Base-by-base conservation (phyloP, 768 basidiomycete genomes). In the Vararia minispora region DNA sequence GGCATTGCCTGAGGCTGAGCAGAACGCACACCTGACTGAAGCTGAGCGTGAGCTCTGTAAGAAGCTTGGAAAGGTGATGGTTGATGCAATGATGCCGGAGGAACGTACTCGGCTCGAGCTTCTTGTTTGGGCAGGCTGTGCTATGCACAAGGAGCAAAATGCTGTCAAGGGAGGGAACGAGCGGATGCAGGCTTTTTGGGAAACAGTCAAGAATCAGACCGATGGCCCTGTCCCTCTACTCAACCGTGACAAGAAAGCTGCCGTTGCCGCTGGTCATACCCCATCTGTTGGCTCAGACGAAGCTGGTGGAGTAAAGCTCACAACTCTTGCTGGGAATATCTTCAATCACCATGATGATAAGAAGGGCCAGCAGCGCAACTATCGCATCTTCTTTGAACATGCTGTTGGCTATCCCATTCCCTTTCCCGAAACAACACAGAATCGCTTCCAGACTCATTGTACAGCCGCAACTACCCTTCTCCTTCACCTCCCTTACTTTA, bases 401-500 rank as follows among this genome's bases (percentile, higher is more conserved):
- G 6, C 10, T 18, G 5, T 41, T 10, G 39, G 42, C 4, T 41
- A 40, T 17, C n/a, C 26, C 11, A 11, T 30, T 3, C 30, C 33
- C n/a, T 57, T 47, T 28, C 54, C 54, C 6, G 48, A 54, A 31
- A 50, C 51, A 2, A 50, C 46, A 31, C 54, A 53, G n/a, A 52
- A 36, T 10, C 49, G 49, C 0, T 57, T 45, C 33, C 48, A 47
- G 29, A 44, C 40, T 5, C 37, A 45, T 29, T 42, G 42, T 13
- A 42, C 49, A 10, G 51, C 41, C 4, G 48, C 52, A 2, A 40
- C 40, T 4, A 43, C 47, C 18, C 26, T 52, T 17, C 31, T 55
- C 17, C 35, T 39, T 21, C 39, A 43, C 30, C 45, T 35, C 4
- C 26, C 30, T 3, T 21, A 43, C n/a, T 49, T 42, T 28, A 20